phyloP scores from a whole-genome alignment of 805 yeast species.

The Ogataea nonfermentans region DNA sequence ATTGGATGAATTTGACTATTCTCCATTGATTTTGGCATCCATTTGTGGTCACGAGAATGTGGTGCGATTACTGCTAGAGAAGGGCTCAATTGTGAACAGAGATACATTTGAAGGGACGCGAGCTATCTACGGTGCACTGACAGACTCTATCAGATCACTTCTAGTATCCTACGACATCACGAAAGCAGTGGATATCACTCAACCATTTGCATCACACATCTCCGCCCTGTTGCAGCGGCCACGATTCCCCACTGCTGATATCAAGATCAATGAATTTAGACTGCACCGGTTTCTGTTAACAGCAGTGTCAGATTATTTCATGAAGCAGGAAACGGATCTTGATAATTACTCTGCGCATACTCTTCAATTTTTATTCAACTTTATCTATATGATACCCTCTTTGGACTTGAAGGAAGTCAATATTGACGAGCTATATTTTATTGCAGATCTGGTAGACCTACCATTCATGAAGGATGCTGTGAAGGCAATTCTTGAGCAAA shows the following conservation, averaged over 20 bases:
- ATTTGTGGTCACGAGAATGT: conserved; percentile 70
- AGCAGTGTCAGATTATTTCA: conserved; percentile 23
- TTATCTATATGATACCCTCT: conserved; percentile 27
- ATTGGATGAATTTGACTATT: conserved; percentile 70
- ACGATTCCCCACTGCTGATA: conserved; percentile 35
- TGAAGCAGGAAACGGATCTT: not conserved
- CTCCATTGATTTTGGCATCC: conserved; percentile 72
- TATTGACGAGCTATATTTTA: conserved; percentile 26
- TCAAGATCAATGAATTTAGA: conserved; percentile 27
- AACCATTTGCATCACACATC: conserved; percentile 73
- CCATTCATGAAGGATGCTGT: conserved; percentile 34
- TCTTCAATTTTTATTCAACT: conserved; percentile 34
- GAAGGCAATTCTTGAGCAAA: conserved; percentile 23
- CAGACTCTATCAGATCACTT: conserved; percentile 58
- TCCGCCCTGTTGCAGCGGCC: conserved; percentile 42
- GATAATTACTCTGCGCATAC: conserved; percentile 26
- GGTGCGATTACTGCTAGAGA: conserved; percentile 56
- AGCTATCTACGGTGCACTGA: conserved; percentile 76
- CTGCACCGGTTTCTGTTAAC: conserved; percentile 43
- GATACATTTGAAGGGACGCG: conserved; percentile 80
- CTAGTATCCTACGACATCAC: conserved; percentile 62
- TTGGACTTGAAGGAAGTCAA: conserved; percentile 36
- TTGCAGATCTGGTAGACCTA: conserved; percentile 40
- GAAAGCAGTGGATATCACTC: conserved; percentile 61
- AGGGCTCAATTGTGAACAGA: conserved; percentile 77